These are phyloP conservation scores for Phoenix roebelenii DNA, from an alignment of 176 grass and related monocot species.

Conservation along the genomic window DNA sequence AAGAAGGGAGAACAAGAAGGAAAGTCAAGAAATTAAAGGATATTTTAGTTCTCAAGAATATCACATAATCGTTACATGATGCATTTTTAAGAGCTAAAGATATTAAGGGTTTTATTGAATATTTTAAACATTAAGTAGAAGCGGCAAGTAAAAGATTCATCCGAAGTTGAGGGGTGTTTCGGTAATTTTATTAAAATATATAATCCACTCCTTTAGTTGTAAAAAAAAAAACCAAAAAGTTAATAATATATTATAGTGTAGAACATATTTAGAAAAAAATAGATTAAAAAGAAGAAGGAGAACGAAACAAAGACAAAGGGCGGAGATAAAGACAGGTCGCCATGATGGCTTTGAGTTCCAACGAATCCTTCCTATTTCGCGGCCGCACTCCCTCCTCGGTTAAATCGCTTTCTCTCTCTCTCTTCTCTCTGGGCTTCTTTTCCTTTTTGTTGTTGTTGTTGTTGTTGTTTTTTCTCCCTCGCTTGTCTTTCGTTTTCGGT, in stretches of 20 bases:
- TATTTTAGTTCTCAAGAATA: too few relatives aligned
- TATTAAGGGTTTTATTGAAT: too few relatives aligned
- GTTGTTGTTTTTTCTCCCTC: slow-evolving; percentile 13
- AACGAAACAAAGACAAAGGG: neutral
- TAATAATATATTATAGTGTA: too few relatives aligned
- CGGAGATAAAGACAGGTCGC: slow-evolving; percentile 24
- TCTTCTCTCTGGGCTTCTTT: slow-evolving; percentile 10
- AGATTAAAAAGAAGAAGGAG: slow-evolving; percentile 8
- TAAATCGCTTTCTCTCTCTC: slow-evolving; percentile 46
- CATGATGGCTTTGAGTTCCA: slow-evolving; percentile 28
- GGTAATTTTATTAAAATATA: too few relatives aligned
- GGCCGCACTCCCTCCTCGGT: slow-evolving; percentile 29
- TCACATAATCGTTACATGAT: too few relatives aligned
- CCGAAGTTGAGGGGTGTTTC: too few relatives aligned
- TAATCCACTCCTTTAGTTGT: too few relatives aligned
- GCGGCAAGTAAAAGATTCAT: too few relatives aligned
- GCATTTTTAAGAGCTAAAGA: too few relatives aligned
- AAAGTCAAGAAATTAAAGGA: too few relatives aligned
- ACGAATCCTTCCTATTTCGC: slow-evolving; percentile 40
- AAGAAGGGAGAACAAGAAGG: too few relatives aligned
- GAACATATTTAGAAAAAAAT: neutral
- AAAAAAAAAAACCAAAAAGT: too few relatives aligned
- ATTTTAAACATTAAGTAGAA: neutral
- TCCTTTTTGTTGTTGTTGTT: slow-evolving; percentile 10
- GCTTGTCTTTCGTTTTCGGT: slow-evolving; percentile 15